Base-by-base conservation (phyloP, 1,284 basidiomycete species). In the Fistulina hepatica region DNA sequence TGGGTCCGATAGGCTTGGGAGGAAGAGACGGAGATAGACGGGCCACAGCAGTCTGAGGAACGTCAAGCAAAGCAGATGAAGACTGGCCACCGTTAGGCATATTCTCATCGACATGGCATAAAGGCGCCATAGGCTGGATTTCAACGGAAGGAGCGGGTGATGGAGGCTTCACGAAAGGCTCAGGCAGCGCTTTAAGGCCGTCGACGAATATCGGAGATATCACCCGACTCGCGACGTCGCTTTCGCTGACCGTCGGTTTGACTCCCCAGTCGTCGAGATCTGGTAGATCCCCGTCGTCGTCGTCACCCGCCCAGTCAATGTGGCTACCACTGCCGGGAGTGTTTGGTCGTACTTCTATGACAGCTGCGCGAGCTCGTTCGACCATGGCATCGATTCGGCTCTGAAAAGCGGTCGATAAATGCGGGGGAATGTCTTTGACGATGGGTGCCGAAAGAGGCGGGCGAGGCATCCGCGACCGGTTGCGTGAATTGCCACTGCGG, bases 221-320 rank as follows among this genome's bases (percentile, higher is more conserved):
- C 34, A 63, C 57, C 5, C 15, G 19, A 15, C 15, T 16, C 11
- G 15, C 28, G 24, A n/a, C n/a, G 24, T n/a, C 24, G 24, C 9
- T 25, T 25, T n/a, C n/a, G 24, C 24, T 25, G 24, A 9, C 24
- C 28, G 15, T 10, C 28, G 15, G 13, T 16, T 63, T 65, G 27
- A 82, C 68, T 20, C 79, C 82, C 83, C 83, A 86, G 51, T 88
- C 83, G 51, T 85, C 73, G 15, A 88, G 63, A 58, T 85, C 82
- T 9, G 83, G 83, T 5, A 88, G 60, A 48, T 71, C 76, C 51
- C 84, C 82, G 3, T 13, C 28, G 46, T 86, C 83, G 42, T 86
- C 82, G 43, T 85, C 81, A 21, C 76, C 78, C 21, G 83, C 83
- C 83, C 83, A 88, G 56, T 88, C 83, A 39, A 85, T 79, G 44